Conservation (phyloP, 2,329 filamentous ascomycete genomes). For the Emergomyces orientalis region DNA sequence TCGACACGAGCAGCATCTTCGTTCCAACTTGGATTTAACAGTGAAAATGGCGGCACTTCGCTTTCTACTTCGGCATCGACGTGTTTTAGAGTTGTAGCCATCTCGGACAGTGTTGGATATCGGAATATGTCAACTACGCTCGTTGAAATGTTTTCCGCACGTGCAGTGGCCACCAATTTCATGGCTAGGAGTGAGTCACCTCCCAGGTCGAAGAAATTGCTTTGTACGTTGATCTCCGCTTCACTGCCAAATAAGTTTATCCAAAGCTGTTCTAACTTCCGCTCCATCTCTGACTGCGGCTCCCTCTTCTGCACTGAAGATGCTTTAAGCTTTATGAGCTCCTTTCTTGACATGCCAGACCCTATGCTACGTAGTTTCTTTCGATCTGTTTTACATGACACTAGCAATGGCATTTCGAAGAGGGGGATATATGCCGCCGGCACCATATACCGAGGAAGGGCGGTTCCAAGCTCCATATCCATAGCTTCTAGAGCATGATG, state of each 20-base stretch:
- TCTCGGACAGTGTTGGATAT: slow-evolving; percentile 28
- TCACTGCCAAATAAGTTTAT: slow-evolving; percentile 21
- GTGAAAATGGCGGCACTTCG: slow-evolving; percentile 15
- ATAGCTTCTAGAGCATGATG: slow-evolving; percentile 25
- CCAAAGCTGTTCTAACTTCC: slow-evolving; percentile 26
- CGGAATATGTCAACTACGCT: slow-evolving; percentile 23
- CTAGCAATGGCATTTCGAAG: slow-evolving; percentile 27
- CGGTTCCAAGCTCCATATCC: slow-evolving; percentile 28
- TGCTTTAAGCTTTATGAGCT: slow-evolving; percentile 13
- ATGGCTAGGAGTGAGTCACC: slow-evolving; percentile 25
- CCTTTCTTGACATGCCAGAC: slow-evolving; percentile 19
- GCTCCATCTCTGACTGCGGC: slow-evolving; percentile 22
- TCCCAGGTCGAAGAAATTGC: slow-evolving; percentile 22
- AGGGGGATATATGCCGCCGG: slow-evolving; percentile 33
- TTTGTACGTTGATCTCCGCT: slow-evolving; percentile 13
- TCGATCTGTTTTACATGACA: slow-evolving; percentile 31
- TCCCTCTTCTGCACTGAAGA: slow-evolving; percentile 9
- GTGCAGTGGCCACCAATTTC: slow-evolving; percentile 22
- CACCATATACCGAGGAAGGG: slow-evolving; percentile 33
- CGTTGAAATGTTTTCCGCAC: slow-evolving; percentile 14
- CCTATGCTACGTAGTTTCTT: slow-evolving; percentile 23
- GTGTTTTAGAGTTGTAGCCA: slow-evolving; percentile 20
- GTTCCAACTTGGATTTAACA: slow-evolving; percentile 10
- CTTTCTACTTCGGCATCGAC: slow-evolving; percentile 1
- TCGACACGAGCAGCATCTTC: slow-evolving; percentile 8